These are phyloP conservation scores for Cytospora piceae DNA, from an alignment of 2,329 filamentous ascomycete species.

Conservation along the genomic window DNA sequence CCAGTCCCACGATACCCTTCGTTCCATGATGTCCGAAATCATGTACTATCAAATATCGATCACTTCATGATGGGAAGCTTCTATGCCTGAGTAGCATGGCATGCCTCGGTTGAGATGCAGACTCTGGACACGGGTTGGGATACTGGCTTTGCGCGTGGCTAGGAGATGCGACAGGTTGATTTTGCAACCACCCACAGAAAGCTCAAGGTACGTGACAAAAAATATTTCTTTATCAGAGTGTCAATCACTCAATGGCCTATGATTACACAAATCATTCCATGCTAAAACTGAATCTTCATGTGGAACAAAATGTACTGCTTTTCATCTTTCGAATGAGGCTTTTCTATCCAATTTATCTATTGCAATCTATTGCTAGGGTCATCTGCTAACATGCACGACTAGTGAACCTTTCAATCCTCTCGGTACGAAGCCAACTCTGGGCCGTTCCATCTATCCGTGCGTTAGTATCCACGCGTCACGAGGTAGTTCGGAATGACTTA, in stretches of 20 bases:
- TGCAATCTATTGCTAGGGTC: slow-evolving; percentile 33
- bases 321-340: slow-evolving; percentile 83
- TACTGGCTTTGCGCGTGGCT: slow-evolving; percentile 16
- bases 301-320: slow-evolving; percentile 72
- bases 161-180: neutral
- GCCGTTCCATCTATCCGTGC: slow-evolving; percentile 53
- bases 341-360: slow-evolving; percentile 36
- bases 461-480: slow-evolving; percentile 35
- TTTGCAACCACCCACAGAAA: neutral
- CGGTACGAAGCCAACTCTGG: slow-evolving; percentile 59
- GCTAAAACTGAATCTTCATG: slow-evolving; percentile 74
- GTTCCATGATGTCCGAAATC: slow-evolving; percentile 46
- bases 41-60: slow-evolving; percentile 52
- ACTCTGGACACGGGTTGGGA: neutral
- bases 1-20: slow-evolving; percentile 15
- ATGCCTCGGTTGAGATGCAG: neutral
- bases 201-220: slow-evolving; percentile 36
- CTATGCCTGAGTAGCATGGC: slow-evolving; percentile 31
- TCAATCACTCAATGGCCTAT: slow-evolving; percentile 44
- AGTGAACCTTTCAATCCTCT: slow-evolving; percentile 34
- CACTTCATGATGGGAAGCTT: slow-evolving; percentile 36
- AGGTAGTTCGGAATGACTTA: slow-evolving; percentile 46
- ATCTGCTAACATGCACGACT: slow-evolving; percentile 30
- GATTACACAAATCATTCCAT: slow-evolving; percentile 75
- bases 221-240: slow-evolving; percentile 30